These are phyloP conservation scores for Claviceps africana DNA, from an alignment of 2,329 filamentous ascomycete species.

Conservation along the genomic window DNA sequence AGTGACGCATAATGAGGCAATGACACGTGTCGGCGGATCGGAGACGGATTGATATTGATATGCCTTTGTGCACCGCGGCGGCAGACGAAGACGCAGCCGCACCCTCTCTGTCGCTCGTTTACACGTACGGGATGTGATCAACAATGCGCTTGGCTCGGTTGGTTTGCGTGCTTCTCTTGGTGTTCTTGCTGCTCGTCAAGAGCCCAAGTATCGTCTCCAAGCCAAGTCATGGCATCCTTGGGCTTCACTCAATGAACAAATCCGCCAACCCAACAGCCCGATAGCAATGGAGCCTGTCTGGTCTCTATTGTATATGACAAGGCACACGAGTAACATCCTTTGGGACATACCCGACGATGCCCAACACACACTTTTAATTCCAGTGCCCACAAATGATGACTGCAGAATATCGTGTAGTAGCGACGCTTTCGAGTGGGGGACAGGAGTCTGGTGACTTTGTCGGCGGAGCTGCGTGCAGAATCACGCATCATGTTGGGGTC, in stretches of 20 bases:
- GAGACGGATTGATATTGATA: neutral
- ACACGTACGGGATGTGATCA: neutral
- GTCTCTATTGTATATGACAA: neutral
- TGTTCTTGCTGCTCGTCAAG: neutral
- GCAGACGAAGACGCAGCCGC: neutral
- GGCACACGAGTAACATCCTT: neutral
- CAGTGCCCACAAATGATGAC: neutral
- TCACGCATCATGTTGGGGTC: slow-evolving; percentile 1
- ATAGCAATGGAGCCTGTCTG: neutral
- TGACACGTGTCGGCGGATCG: slow-evolving; percentile 5
- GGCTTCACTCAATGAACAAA: neutral
- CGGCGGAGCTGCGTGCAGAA: neutral
- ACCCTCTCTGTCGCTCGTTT: neutral
- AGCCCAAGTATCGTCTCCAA: neutral
- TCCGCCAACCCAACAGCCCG: neutral
- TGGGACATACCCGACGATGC: slow-evolving; percentile 4
- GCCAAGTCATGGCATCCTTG: neutral
- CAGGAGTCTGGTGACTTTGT: neutral
- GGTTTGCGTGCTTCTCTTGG: neutral
- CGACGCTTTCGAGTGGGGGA: neutral
- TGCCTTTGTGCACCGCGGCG: neutral
- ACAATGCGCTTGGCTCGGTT: neutral
- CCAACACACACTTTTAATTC: neutral
- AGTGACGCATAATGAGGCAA: slow-evolving; percentile 2
- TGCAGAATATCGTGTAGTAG: neutral